Evolutionary conservation across 2,329 filamentous ascomycete genomes (phyloP), one percentile per base, ranked within the genome.

Genomic region (Fusarium verticillioides): DNA sequence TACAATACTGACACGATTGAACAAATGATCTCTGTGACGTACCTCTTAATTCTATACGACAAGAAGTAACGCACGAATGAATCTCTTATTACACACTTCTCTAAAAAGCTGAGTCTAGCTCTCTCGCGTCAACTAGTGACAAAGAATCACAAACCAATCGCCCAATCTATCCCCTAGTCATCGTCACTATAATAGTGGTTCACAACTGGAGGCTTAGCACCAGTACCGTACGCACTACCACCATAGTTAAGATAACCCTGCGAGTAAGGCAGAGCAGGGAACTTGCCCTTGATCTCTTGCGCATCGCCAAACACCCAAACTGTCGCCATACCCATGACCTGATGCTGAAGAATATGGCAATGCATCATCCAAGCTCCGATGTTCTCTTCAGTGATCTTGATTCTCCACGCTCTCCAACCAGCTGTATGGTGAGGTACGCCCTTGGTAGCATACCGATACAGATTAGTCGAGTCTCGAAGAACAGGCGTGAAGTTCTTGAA

Each of bases 291-390:
- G 2, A 75, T 74, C 16, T 77, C 72, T 2, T 63, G 56, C 7
- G 70, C 72, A 49, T 79, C 71, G 10, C 79, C 79, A 70, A 78
- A 75, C 9, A 77, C 63, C 76, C 73, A 75, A 21, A 78, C 70
- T 18, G 62, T 77, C 39, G 73, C 60, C 84, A 81, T 80, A 74
- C 76, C 87, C 87, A 90, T 90, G 23, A 88, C 80, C 84, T 89
- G 88, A 76, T 91, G 89, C 60, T 86, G 85, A 56, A 88, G 70
- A 21, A 87, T 85, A 77, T 91, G 89, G 70, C 89, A 91, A 77
- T 91, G 89, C 70, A 91, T 82, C 87, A 91, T 87, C 88, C 88
- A 91, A 7, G 88, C 87, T 1, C 89, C 89, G 0, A 90, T 85
- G 7, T 87, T 82, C 4, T 82, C 78, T 15, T 73, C 58, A 0